Evolutionary conservation across 441 rosid genomes (phyloP), one percentile per base, ranked within the genome.

Genomic region (Eugenia klotzschiana): DNA sequence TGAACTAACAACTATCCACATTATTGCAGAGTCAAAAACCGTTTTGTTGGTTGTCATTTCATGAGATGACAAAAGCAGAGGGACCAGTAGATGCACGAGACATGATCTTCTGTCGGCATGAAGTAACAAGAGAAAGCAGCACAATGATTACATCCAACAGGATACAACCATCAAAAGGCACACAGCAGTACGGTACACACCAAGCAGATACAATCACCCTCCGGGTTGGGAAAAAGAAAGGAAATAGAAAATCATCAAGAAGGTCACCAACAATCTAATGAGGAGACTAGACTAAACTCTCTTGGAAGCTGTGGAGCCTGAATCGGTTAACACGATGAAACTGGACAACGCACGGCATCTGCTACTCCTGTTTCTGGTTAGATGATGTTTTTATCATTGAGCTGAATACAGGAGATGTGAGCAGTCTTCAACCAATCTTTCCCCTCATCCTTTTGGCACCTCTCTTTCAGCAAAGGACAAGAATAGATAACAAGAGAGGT

Each of bases 381-480:
- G 50, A 54, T 40, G 60, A 84, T 51, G 40, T 83, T 46, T 79
- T 87, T 58, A 2, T 85, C 86, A 53, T 83, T 83, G 22, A 90
- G 86, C 74, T 85, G 81, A 64, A 87, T 69, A 50, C 79, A 25
- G 53, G 88, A 87, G 69, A 90, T 83, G 43, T 80, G 84, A 8
- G 83, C 72, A 33, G 86, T 86, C 84, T 86, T 86, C 84, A 82
- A 82, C 84, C 87, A 82, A 27, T 87, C 86, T 81, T 55, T 77
- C 80, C 86, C 93, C n/a, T 53, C 80, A 26, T 80, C 86, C 79
- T 79, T 57, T 25, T 74, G 82, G n/a, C 87, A 82, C 58, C 37
- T 51, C 49, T 79, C 84, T 14, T 83, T 81, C 84, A 85, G 80
- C 83, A 85, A 79, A 26, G 87, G n/a, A 53, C 92, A 89, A 1